Evolutionary conservation across 352 stramenopile genomes (phyloP), one percentile per base, ranked within the genome.

Genomic region (Halophytophthora batemanensis): DNA sequence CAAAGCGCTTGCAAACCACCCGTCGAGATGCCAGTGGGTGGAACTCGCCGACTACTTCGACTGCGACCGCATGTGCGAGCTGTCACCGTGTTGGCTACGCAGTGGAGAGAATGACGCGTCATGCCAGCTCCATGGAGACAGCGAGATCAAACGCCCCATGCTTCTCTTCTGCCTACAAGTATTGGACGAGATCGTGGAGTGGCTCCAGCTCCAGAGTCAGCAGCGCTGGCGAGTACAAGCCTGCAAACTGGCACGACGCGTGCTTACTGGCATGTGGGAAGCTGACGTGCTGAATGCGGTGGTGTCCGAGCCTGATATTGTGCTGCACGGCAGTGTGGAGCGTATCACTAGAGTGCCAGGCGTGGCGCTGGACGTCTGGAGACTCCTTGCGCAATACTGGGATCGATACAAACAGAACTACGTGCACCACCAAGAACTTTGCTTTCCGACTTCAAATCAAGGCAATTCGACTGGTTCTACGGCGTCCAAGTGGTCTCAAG

Each of bases 31-130:
- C 36, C 35, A 45, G 17, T 45, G 43, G 23, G n/a, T 57, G n/a
- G 71, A 87, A 45, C 61, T 90, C 3, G 39, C 56, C 1, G 83
- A 92, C 57, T 93, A 93, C 46, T 90, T 71, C 33, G 77, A 90
- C 43, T 44, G 46, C 1, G 79, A 90, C 45, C 66, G 73, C 3
- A 76, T 87, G 59, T 85, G 75, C 36, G 83, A 92, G 43, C 17
- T 74, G 15, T 61, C 73, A 6, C 78, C 81, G 11, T 91, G 79
- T 47, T 92, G 81, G 77, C 45, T 82, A 8, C 59, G 56, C 18
- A 59, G 42, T 25, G 54, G n/a, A n/a, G n/a, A n/a, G n/a, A n/a
- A 76, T 36, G 45, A 67, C 11, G 28, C 54, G 6, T 64, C 41
- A n/a, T 93, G 80, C 35, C 36, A 45, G 14, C 53, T 90, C 11